Evolutionary conservation across 2,329 filamentous ascomycete species (phyloP), one percentile per base, ranked within the genome.

Genomic region (Seiridium unicorne): DNA sequence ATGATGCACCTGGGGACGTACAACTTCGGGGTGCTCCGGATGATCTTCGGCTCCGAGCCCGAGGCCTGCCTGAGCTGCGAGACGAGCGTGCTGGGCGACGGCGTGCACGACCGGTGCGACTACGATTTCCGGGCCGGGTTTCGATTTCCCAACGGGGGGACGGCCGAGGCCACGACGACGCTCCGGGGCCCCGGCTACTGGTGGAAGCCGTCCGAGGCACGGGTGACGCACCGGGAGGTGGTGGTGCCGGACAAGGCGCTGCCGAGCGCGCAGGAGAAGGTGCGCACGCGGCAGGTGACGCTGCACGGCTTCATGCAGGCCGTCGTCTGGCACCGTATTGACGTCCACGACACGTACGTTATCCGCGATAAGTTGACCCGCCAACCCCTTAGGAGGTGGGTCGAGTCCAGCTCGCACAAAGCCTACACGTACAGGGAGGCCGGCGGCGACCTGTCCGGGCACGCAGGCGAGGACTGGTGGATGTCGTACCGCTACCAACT

Each of bases 401-500:
- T 47, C 1, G 64, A 66, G 46, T 65, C 49, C 61, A 61, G 64
- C 53, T 65, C 66, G 9, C 69, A 68, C 54, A 75, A 75, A 64
- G 72, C 72, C 1, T 77, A 77, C 59, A 74, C 72, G 2, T 73
- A 68, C 62, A 59, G 61, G 11, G 74, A 77, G 13, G 72, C 68
- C 5, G 73, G 72, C 4, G 53, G 68, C 5, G 54, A 44, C 26
- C 46, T 60, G 31, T 59, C 61, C 9, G 63, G 68, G 31, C 63
- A 67, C 44, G 66, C 70, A 3, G 69, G 73, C 10, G 71, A 77
- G 66, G 64, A 65, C 2, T 76, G 69, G 59, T 82, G 79, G 79
- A 69, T 72, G 40, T 74, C 76, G n/a, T 81, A 80, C 65, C 72
- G 77, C 5, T 71, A 81, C 65, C 74, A 78, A 71, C 71, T 84